Evolutionary conservation across 441 rosid species (phyloP).

Genomic region (Syzygium syzygioides): DNA sequence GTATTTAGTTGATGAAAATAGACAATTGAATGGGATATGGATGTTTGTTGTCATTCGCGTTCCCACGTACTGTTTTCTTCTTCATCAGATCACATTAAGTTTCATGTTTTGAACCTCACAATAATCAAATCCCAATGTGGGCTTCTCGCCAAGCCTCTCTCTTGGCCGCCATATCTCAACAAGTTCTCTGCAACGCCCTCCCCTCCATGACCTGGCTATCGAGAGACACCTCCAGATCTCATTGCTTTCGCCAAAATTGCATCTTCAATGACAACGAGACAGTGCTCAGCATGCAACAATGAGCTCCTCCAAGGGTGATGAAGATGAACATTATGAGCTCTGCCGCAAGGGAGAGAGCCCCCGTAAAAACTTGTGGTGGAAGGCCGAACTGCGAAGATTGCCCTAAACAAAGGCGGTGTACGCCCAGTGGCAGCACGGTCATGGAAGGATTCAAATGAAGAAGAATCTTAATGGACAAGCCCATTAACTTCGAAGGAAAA

Average conservation of each 20-base stretch:
- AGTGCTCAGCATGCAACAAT: neutral
- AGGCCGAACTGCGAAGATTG: neutral
- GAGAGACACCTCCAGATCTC: neutral
- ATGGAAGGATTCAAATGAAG: neutral
- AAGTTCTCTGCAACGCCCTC: neutral
- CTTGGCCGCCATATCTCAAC: neutral
- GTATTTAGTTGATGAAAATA: neutral
- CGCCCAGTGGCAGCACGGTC: neutral
- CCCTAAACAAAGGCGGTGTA: neutral
- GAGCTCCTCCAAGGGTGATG: neutral
- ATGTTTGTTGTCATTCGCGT: neutral
- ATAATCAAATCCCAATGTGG: neutral
- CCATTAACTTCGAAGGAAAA: rapidly evolving
- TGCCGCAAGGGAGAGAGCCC: no score
- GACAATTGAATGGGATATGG: neutral
- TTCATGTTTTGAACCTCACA: neutral
- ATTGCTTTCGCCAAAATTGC: neutral
- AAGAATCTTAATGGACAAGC: neutral
- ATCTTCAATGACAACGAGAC: neutral
- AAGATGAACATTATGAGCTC: neutral
- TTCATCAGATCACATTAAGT: neutral
- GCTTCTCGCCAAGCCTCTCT: neutral
- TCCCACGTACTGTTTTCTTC: neutral
- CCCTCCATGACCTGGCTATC: neutral
- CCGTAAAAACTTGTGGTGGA: rapidly evolving